Conservation (phyloP, 2,329 filamentous ascomycete species). For the Venturia nashicola region DNA sequence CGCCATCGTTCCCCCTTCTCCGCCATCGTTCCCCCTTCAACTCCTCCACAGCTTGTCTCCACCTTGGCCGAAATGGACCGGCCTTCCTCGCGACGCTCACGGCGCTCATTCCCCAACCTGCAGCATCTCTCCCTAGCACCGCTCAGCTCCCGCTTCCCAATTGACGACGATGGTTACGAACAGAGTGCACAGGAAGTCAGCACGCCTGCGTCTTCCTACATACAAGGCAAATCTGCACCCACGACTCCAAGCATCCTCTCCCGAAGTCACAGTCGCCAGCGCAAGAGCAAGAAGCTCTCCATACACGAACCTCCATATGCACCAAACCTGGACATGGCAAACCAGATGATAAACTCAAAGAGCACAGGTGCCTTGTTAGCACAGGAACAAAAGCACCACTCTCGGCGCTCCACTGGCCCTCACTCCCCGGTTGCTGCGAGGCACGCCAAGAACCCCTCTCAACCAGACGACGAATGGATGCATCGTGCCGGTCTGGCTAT, state of each 20-base stretch:
- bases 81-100: constrained; percentile 14
- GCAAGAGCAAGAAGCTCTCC: constrained; percentile 17
- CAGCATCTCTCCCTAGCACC: constrained; percentile 49
- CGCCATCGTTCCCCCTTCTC: too few species aligned
- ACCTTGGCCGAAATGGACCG: constrained; percentile 3
- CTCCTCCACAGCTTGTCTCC: constrained; percentile 1
- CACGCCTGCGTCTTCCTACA: constrained; percentile 31
- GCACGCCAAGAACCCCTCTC: constrained; percentile 18
- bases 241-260: constrained; percentile 36
- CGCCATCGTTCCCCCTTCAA: not conserved
- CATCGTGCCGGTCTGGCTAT: constrained; percentile 45
- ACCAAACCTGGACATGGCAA: constrained; percentile 14
- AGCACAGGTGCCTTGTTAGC: constrained; percentile 29
- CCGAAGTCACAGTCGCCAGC: constrained; percentile 25
- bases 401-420: constrained; percentile 1
- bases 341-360: constrained; percentile 31
- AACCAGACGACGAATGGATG: constrained; percentile 41
- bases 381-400: constrained; percentile 12
- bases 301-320: constrained; percentile 11
- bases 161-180: constrained; percentile 30
- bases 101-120: constrained; percentile 47
- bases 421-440: not conserved
- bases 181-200: constrained; percentile 14
- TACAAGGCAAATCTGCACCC: constrained; percentile 35
- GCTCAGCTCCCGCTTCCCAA: constrained; percentile 41